Evolutionary conservation across 2,329 filamentous ascomycete species (phyloP), one percentile per base, ranked within the genome.

Genomic region (Bimuria novae-zelandiae): DNA sequence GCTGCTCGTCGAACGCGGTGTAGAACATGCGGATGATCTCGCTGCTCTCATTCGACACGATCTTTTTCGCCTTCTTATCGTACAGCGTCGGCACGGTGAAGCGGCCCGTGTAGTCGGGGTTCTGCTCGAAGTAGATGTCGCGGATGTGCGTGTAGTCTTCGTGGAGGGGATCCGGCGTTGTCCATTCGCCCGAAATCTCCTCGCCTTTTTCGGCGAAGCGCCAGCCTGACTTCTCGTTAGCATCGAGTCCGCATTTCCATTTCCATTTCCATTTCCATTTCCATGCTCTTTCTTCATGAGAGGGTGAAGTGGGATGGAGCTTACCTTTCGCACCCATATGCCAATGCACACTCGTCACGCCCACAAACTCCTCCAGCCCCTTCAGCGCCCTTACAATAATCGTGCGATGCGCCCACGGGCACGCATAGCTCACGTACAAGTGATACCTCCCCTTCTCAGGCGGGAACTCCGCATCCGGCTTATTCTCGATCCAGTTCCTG

Each of bases 1-100:
- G 61, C 21, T 80, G 42, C 33, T 76, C 68, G 52, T 97, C 87
- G 70, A 97, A 97, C 72, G 85, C 89, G 36, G 81, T 82, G 70
- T 89, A 89, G 56, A 97, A 79, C 89, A 96, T 96, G 69, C 92
- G 87, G 72, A 96, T 86, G 71, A 97, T 96, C 77, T 97, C 92
- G 61, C 87, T 87, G 74, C 89, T 91, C 81, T 96, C 92, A 63
- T 97, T 97, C 83, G 83, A 94, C 57, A 96, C 92, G 67, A 96
- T 95, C 29, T 79, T 83, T 65, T 86, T 82, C 47, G 79, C 76
- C 77, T 88, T 86, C 76, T 85, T 90, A 76, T 96, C 90, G 77
- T 89, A 95, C 50, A 97, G 80, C 3, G 90, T 88, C 0, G 92
- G 92, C 14, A 97, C 92, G 0, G 92, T 96, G 73, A 92, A 96